Evolutionary conservation across 2,329 filamentous ascomycete genomes (phyloP).

Genomic region (Epichloe coenophiala): DNA sequence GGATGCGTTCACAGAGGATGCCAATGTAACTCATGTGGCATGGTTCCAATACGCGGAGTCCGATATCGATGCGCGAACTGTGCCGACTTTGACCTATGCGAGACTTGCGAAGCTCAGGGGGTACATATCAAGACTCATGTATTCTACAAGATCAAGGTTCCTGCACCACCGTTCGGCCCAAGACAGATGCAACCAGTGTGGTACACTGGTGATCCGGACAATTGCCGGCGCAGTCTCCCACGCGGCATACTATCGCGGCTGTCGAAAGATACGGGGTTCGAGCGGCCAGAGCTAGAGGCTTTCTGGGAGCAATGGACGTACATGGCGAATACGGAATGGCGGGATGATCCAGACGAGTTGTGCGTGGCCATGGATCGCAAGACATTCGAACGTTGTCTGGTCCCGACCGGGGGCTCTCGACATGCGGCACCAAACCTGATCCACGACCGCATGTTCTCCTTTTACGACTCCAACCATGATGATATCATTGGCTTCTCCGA

Average conservation of each 20-base stretch:
- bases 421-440: constrained; percentile 76
- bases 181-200: constrained; percentile 70
- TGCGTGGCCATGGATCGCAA: constrained; percentile 77
- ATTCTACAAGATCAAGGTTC: constrained; percentile 91
- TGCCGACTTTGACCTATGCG: constrained; percentile 89
- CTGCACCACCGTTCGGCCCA: constrained; percentile 70
- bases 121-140: constrained; percentile 81
- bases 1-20: constrained; percentile 89
- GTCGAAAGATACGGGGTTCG: constrained; percentile 61
- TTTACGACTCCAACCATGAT: constrained; percentile 86
- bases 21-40: constrained; percentile 78
- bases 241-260: constrained; percentile 54
- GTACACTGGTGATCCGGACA: constrained; percentile 78
- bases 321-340: constrained; percentile 76
- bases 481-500: constrained; percentile 85
- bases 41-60: constrained; percentile 79
- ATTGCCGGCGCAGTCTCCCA: constrained; percentile 53
- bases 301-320: constrained; percentile 96
- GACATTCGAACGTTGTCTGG: constrained; percentile 83
- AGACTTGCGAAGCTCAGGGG: constrained; percentile 71
- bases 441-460: constrained; percentile 91
- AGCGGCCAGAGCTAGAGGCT: constrained; percentile 78
- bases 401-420: constrained; percentile 68
- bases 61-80: constrained; percentile 94
- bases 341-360: constrained; percentile 64